Conservation (phyloP, 2,329 filamentous ascomycete species). For the Xylariaceae sp. region DNA sequence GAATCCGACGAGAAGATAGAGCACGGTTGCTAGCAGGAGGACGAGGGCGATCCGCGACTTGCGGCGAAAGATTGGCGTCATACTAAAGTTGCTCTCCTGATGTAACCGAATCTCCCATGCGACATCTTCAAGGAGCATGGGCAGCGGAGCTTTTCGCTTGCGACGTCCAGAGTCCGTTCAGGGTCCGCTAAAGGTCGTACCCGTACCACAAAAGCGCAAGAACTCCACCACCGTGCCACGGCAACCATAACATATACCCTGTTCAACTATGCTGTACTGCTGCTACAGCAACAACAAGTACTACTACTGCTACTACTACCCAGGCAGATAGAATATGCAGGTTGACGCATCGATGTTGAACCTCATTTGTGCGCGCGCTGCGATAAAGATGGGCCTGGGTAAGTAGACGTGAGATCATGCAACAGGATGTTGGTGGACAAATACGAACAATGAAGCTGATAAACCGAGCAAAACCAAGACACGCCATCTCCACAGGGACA, state of each 20-base stretch:
- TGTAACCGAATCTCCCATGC: conserved; percentile 23
- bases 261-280: too few relatives aligned
- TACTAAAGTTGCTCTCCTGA: conserved; percentile 16
- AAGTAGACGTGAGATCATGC: too few relatives aligned
- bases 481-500: too few relatives aligned
- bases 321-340: not conserved
- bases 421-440: too few relatives aligned
- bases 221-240: too few relatives aligned
- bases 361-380: not conserved
- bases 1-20: conserved; percentile 27
- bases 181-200: too few relatives aligned
- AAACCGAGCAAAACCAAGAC: too few relatives aligned
- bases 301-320: not conserved
- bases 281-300: not conserved
- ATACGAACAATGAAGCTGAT: too few relatives aligned
- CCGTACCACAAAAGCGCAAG: too few relatives aligned
- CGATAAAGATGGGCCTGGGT: not conserved
- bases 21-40: conserved; percentile 16
- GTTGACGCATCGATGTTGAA: not conserved
- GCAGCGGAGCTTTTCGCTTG: conserved; percentile 4
- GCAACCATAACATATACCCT: too few relatives aligned
- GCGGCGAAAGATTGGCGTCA: conserved; percentile 23
- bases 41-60: conserved; percentile 21
- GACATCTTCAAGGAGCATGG: conserved; percentile 28
- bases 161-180: too few relatives aligned